These are phyloP conservation scores for Plenodomus lindquistii DNA, from an alignment of 2,329 filamentous ascomycete genomes.

Conservation along the genomic window DNA sequence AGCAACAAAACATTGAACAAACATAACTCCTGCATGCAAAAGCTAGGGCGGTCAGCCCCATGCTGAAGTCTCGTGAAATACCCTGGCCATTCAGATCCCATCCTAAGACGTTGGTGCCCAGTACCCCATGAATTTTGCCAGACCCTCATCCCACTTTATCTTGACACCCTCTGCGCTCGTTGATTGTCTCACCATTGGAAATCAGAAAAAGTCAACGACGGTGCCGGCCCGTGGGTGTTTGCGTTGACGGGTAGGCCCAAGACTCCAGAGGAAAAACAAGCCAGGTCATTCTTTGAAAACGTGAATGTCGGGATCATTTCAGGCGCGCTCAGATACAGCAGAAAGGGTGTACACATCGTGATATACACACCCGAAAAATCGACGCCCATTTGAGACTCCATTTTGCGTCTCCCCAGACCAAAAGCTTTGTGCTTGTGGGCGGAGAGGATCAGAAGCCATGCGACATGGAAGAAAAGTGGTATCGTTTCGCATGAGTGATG, in stretches of 20 bases:
- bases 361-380: constrained; percentile 37
- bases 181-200: constrained; percentile 31
- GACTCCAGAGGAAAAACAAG: constrained; percentile 38
- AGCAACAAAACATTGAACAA: constrained; percentile 29
- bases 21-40: constrained; percentile 45
- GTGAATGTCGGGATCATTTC: constrained; percentile 46
- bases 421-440: constrained; percentile 36
- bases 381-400: constrained; percentile 44
- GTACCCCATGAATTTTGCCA: constrained; percentile 38
- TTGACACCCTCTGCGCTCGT: constrained; percentile 34
- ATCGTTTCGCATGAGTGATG: constrained; percentile 45
- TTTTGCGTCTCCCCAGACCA: constrained; percentile 38
- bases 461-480: constrained; percentile 44
- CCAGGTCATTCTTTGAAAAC: constrained; percentile 39
- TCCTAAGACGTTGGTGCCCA: constrained; percentile 33
- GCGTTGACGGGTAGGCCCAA: constrained; percentile 31
- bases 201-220: constrained; percentile 41
- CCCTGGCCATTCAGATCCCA: constrained; percentile 24
- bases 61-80: constrained; percentile 25
- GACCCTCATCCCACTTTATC: constrained; percentile 29
- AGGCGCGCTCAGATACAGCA: constrained; percentile 44
- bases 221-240: constrained; percentile 31
- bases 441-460: constrained; percentile 40
- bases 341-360: constrained; percentile 40
- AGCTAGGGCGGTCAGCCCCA: constrained; percentile 32